Evolutionary conservation across 805 yeast species (phyloP).

Genomic region (Candida silvicultrix): DNA sequence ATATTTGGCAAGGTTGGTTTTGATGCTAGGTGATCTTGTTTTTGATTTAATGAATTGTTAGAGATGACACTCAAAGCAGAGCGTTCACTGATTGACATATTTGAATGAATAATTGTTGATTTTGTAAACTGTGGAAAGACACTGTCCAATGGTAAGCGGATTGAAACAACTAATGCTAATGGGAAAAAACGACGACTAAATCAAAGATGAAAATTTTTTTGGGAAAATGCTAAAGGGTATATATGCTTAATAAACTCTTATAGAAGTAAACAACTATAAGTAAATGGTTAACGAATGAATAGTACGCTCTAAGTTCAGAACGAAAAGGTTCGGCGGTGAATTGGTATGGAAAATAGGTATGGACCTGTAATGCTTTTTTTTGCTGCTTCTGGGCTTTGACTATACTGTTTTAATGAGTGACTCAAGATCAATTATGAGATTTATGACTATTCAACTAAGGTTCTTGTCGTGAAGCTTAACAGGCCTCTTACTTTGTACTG

Average conservation of each 20-base stretch:
- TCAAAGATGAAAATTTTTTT: not conserved
- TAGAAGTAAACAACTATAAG: no score
- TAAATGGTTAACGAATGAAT: not conserved
- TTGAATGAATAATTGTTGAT: not conserved
- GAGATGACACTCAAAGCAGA: constrained; percentile 14
- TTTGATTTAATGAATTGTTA: constrained; percentile 12
- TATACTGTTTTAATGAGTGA: not conserved
- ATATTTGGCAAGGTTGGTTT: constrained; percentile 9
- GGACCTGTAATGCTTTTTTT: not conserved
- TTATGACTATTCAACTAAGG: not conserved
- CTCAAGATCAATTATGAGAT: not conserved
- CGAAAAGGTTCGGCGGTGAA: not conserved
- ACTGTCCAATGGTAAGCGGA: not conserved
- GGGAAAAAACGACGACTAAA: not conserved
- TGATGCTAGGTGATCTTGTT: constrained; percentile 2
- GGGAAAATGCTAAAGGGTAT: not conserved
- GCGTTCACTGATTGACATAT: constrained; percentile 16
- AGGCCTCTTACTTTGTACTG: not conserved
- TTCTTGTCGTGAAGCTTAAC: not conserved
- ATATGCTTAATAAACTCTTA: no score
- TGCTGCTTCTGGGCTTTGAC: not conserved
- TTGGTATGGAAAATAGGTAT: not conserved
- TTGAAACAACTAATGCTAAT: not conserved
- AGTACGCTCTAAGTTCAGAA: not conserved
- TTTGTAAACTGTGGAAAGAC: not conserved